These are phyloP conservation scores for Endotrypanum monterogeii DNA, from an alignment of 208 protist genomes.

Conservation along the genomic window DNA sequence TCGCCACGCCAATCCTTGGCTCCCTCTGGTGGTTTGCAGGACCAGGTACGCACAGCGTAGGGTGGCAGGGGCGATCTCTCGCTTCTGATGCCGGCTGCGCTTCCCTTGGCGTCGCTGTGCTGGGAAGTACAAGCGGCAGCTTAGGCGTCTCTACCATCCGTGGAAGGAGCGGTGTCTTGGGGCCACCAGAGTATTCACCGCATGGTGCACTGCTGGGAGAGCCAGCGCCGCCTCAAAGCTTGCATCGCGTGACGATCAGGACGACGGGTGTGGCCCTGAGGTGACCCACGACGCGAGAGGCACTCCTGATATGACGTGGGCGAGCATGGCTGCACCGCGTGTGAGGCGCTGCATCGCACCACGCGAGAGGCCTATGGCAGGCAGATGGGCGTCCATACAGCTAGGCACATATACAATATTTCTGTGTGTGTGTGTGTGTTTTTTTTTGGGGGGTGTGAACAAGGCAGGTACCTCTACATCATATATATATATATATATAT, in stretches of 20 bases:
- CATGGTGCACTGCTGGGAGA: background rate
- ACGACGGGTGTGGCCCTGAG: background rate
- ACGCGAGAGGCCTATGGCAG: background rate
- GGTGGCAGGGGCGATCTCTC: background rate
- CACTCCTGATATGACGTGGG: background rate
- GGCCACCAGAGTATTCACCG: background rate
- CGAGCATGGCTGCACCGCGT: background rate
- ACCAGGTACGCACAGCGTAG: background rate
- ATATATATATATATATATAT: too few relatives aligned
- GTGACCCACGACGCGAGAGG: background rate
- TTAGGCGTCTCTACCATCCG: background rate
- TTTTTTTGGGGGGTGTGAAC: too few relatives aligned
- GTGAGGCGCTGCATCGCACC: background rate
- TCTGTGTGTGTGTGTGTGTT: too few relatives aligned
- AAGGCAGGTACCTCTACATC: too few relatives aligned
- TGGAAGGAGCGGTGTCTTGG: background rate
- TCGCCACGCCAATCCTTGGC: background rate
- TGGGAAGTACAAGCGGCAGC: background rate
- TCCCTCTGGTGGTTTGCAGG: background rate
- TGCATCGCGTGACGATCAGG: background rate
- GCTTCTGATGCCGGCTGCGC: background rate
- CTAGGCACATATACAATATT: background rate
- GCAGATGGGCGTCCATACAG: background rate
- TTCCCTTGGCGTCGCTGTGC: background rate
- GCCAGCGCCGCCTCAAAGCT: background rate